Evolutionary conservation across 306 rosid genomes (phyloP), one percentile per base, ranked within the genome.

Genomic region (Pterocarpus macrocarpus): DNA sequence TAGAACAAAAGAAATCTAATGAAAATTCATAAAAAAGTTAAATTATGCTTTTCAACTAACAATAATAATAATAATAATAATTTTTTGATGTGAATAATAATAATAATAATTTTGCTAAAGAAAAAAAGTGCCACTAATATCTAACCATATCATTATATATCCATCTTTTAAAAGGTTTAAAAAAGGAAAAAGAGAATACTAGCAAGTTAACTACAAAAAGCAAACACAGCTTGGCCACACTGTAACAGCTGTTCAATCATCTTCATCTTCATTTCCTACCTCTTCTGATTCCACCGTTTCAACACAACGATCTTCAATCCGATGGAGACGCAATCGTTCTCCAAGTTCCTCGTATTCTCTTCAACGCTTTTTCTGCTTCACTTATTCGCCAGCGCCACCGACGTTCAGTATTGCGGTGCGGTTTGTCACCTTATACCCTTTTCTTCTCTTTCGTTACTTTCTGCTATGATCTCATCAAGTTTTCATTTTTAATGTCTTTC

Each of bases 341-440:
- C 69, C 33, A 92, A 89, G 15, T 30, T 76, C 55, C 1, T 86
- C 58, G 34, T 71, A 64, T 76, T 91, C 74, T 74, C 73, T 43
- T 56, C 85, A 13, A 67, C 78, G 9, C 83, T 90, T 0, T 85
- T 38, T 75, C 70, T 90, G 47, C 80, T 86, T 64, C 66, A 55
- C 45, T 75, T 87, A 5, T 83, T 86, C 36, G 30, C 85, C 75
- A 76, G 45, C 64, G 91, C 97, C 84, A 80, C 84, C 32, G 82
- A 84, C 41, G 4, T 75, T 69, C 64, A 55, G 17, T 84, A 80
- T 69, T 84, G 87, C 79, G 28, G 61, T 55, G 61, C 61, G 61
- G 61, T 16, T 55, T 13, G 15, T 74, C 43, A 7, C 85, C 43
- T 78, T 71, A 55, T 44, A 55, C 28, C 49, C 55, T 33, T 2